A percentile compares a stretch with the other conserved stretches of the same genome.
These are phyloP conservation scores for Sugiyamaella marilandica DNA, from an alignment of 805 yeast genomes.

Conservation along the genomic window DNA sequence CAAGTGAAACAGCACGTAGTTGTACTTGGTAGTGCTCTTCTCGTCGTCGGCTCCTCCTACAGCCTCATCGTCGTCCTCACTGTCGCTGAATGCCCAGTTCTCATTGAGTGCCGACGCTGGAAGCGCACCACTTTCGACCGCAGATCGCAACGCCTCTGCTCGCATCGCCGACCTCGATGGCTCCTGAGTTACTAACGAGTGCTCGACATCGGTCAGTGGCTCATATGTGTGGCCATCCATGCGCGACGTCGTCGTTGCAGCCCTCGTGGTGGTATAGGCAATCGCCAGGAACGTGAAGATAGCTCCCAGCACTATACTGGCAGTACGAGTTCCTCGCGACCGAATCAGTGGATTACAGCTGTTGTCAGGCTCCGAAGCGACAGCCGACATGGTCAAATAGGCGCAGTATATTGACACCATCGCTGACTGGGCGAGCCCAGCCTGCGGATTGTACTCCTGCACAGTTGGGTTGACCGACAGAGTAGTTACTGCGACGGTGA, in stretches of 20 bases:
- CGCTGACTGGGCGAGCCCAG: constrained; percentile 94
- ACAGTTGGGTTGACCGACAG: constrained; percentile 75
- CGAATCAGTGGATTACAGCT: constrained; percentile 88
- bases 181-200: constrained; percentile 39
- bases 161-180: constrained; percentile 73
- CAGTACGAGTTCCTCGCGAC: constrained; percentile 83
- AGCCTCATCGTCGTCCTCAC: constrained; percentile 33
- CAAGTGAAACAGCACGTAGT: constrained; percentile 81
- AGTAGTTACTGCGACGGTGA: constrained; percentile 59
- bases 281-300: constrained; percentile 90
- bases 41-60: constrained; percentile 53
- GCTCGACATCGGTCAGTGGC: constrained; percentile 39
- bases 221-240: constrained; percentile 41
- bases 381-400: constrained; percentile 84
- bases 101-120: constrained; percentile 90
- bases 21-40: constrained; percentile 62
- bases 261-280: constrained; percentile 95
- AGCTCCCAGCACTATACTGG: constrained; percentile 85
- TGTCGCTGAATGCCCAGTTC: constrained; percentile 51
- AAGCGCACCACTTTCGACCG: constrained; percentile 92
- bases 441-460: constrained; percentile 90
- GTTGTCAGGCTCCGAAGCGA: constrained; percentile 96
- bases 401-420: constrained; percentile 95
- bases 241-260: constrained; percentile 73
- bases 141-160: constrained; percentile 81